phyloP scores from a whole-genome alignment of 2,329 filamentous ascomycete genomes.

The Amauroascus niger region DNA sequence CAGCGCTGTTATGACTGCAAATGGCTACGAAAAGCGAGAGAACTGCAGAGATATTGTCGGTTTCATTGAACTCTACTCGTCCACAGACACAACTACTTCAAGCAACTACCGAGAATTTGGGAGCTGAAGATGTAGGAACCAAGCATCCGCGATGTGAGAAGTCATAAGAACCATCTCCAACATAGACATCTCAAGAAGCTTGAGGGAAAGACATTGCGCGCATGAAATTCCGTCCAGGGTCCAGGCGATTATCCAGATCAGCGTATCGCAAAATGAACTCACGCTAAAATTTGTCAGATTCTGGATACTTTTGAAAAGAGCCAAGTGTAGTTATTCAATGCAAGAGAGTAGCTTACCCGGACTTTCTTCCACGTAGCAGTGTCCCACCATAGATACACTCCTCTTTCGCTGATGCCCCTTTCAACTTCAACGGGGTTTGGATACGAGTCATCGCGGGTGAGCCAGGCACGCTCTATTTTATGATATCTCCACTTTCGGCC shows the following conservation, averaged over 20 bases:
- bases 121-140: conserved; percentile 4
- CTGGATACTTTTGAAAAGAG: neutral
- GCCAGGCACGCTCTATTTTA: conserved; percentile 44
- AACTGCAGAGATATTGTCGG: neutral
- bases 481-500: conserved; percentile 45
- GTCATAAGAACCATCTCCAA: conserved; percentile 2
- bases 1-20: neutral
- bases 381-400: conserved; percentile 45
- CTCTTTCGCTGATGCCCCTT: conserved; percentile 40
- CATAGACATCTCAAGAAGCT: conserved; percentile 11
- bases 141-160: neutral
- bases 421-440: conserved; percentile 41
- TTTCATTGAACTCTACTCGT: neutral
- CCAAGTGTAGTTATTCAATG: neutral
- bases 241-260: conserved; percentile 41
- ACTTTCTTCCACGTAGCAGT: conserved; percentile 42
- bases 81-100: neutral
- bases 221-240: conserved; percentile 30
- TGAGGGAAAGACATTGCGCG: conserved; percentile 30
- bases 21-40: neutral
- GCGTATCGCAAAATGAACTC: conserved; percentile 43
- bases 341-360: conserved; percentile 29
- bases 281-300: conserved; percentile 25
- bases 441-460: conserved; percentile 42
- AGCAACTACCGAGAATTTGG: neutral